Evolutionary conservation across 306 rosid species (phyloP), one percentile per base, ranked within the genome.

Genomic region (Prunus padus): DNA sequence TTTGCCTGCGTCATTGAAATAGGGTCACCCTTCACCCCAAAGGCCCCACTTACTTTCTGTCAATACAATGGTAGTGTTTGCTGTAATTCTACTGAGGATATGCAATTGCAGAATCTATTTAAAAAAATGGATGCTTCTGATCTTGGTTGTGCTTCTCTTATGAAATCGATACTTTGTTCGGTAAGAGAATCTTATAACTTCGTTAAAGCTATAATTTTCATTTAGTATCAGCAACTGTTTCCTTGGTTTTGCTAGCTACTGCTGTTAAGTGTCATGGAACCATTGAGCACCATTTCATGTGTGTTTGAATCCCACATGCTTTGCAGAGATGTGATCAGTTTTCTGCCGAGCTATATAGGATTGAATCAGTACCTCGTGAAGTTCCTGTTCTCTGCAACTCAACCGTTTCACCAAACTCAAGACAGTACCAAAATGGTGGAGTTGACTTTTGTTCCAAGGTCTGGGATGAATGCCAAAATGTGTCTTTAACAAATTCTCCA

Each of bases 371-470:
- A 13, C 69, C 79, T 13, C 40, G 69, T 40, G 18, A 52, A 67
- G 81, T 83, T 67, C 86, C 86, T 50, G 64, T 76, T 42, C 86
- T 83, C 16, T 83, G 86, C 76, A 82, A 70, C 65, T 63, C 83
- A 55, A 69, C 80, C 4, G 26, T 42, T 67, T 72, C 79, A 51
- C 64, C 62, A 61, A 66, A 69, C 22, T 81, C 84, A 33, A 20
- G 55, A 26, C 78, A 65, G 62, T 33, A 50, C 28, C 60, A 40
- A 40, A 25, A 18, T 19, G 50, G 47, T 14, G 66, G 42, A n/a
- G 72, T 45, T 13, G 75, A 79, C 78, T 79, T 83, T 30, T 83
- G 86, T 44, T 71, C 79, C 37, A 60, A 72, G 23, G 74, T 79
- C 22, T 83, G 81, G 84, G 76, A 79, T 57, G 59, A 79, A 61